A percentile compares a stretch with the other conserved stretches of the same genome.
These are phyloP conservation scores for Kurtzmaniella cleridarum DNA, from an alignment of 805 yeast genomes.

Conservation along the genomic window DNA sequence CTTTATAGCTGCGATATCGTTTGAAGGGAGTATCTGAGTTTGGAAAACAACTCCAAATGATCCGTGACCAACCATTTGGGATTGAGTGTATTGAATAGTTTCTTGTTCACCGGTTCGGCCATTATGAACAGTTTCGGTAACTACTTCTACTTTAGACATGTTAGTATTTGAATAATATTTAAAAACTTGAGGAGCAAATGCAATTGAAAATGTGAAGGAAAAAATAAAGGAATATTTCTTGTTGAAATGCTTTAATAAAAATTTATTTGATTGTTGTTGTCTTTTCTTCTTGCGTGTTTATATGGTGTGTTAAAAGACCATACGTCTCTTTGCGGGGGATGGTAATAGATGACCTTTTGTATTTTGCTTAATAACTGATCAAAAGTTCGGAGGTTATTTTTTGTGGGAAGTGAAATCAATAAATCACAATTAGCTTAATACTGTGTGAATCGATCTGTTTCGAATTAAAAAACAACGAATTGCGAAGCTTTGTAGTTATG, in stretches of 20 bases:
- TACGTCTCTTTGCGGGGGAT: not conserved
- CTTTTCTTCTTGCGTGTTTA: not conserved
- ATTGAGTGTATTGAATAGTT: conserved; percentile 69
- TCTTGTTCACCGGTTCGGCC: conserved; percentile 62
- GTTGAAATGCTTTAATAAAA: not conserved
- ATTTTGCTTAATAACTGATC: too few species aligned
- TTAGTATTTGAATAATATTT: conserved; percentile 17
- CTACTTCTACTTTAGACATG: conserved; percentile 42
- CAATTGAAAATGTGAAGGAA: conserved; percentile 2
- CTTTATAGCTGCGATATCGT: conserved; percentile 85
- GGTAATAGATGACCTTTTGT: too few species aligned
- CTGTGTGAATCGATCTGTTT: too few species aligned
- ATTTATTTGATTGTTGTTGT: not conserved
- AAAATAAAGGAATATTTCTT: not conserved
- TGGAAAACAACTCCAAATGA: conserved; percentile 99
- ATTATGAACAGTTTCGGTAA: conserved; percentile 63
- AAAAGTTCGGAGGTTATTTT: too few species aligned
- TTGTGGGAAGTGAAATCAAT: too few species aligned
- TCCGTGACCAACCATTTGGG: conserved; percentile 95
- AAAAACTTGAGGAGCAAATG: not conserved
- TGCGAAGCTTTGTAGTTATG: too few species aligned
- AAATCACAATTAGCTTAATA: too few species aligned
- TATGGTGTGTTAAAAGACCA: not conserved
- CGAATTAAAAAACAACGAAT: too few species aligned
- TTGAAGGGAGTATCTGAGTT: conserved; percentile 67